Base-by-base conservation (phyloP, 2,329 filamentous ascomycete genomes). In the Trichophyton schoenleinii region DNA sequence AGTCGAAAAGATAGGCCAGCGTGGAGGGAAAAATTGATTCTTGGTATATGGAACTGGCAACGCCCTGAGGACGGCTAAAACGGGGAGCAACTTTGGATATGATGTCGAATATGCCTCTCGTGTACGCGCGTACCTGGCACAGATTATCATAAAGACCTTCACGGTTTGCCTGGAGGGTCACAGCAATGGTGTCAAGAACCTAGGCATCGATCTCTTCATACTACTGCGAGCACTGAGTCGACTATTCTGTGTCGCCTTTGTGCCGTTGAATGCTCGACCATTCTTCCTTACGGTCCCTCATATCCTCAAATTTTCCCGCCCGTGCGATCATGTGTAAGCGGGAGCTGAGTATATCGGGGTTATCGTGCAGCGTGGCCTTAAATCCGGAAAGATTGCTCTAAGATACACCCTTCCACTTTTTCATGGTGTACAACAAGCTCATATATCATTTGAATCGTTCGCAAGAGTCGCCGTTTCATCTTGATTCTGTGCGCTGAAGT, bases 271-370 rank as follows among this genome's bases (percentile, higher is more conserved):
- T n/a, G 52, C 9, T 38, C 11, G 9, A 36, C n/a, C 5, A 9
- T n/a, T 7, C 36, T 31, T 38, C 36, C 31, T 28, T 55, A 9
- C 52, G 28, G 31, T 15, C 34, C n/a, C 31, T 55, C 52, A 36
- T 36, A 25, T 55, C 34, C 25, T n/a, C 13, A 18, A 38, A 7
- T 38, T 38, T 38, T 20, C 9, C 5, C 34, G n/a, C 34, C n/a
- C 52, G 52, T 55, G 52, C 31, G 28, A 31, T 55, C 52, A 55
- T 55, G 52, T 55, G 31, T 28, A 28, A 55, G 52, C 31, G 52
- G 52, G 52, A 55, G 52, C 52, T 55, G 52, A 55, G 52, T 55
- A 55, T 55, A 55, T 55, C 52, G 52, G 52, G 28, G 52, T 55
- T 55, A 55, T 36, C 22, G 52, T 55, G 25, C 52, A 36, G 52